Conservation (phyloP, 495 filamentous ascomycete species). For the Chaetomidium leptoderma region DNA sequence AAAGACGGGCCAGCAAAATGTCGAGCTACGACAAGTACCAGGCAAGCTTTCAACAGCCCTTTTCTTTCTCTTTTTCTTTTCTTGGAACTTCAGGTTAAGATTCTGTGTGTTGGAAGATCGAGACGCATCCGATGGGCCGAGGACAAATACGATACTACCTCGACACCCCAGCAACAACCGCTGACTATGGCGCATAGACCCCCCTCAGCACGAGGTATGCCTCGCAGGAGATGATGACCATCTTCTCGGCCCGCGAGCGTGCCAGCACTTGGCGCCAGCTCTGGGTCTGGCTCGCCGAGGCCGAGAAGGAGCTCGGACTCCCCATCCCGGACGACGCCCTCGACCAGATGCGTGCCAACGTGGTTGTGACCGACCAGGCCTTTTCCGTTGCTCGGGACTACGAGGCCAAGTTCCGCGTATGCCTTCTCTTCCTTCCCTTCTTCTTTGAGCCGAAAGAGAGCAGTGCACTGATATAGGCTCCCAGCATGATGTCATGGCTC, state of each 20-base stretch:
- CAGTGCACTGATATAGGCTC: not conserved
- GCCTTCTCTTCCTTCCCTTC: not conserved
- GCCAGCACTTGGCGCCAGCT: conserved; percentile 72
- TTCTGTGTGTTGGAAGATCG: not conserved
- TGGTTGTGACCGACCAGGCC: conserved; percentile 70
- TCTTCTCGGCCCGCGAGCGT: conserved; percentile 71
- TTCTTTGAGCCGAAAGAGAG: not conserved
- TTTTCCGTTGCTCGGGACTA: conserved; percentile 73
- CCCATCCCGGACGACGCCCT: conserved; percentile 67
- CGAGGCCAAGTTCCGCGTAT: conserved; percentile 47
- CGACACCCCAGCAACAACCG: not conserved
- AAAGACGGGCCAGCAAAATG: conserved; percentile 38
- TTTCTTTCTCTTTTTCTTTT: too few species aligned
- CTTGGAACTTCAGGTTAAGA: not conserved
- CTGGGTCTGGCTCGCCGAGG: conserved; percentile 82
- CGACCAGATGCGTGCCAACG: conserved; percentile 66
- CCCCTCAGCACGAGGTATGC: conserved; percentile 70
- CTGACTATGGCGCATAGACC: conserved; percentile 48
- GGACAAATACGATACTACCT: not conserved
- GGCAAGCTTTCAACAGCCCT: conserved; percentile 8
- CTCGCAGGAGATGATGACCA: conserved; percentile 53
- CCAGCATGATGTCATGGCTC: conserved; percentile 58
- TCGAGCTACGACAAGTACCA: conserved; percentile 61
- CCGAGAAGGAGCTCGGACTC: conserved; percentile 65
- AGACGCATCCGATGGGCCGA: too few species aligned